These are phyloP conservation scores for Podospora pseudopauciseta DNA, from an alignment of 495 filamentous ascomycete genomes.

Conservation along the genomic window DNA sequence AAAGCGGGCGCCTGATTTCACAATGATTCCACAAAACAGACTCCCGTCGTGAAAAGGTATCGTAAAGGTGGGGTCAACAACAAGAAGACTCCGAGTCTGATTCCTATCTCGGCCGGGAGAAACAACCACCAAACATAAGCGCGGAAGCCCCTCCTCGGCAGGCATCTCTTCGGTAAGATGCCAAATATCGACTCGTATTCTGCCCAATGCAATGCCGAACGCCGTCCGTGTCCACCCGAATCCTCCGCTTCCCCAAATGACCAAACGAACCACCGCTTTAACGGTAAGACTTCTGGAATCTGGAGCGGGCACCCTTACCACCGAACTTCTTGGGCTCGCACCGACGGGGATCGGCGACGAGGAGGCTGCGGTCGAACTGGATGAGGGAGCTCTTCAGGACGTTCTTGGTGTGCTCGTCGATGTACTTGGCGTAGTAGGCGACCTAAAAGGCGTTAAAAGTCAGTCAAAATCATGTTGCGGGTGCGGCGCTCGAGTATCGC, in stretches of 20 bases:
- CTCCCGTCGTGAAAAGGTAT: conserved; percentile 18
- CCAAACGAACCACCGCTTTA: conserved; percentile 42
- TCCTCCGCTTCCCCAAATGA: conserved; percentile 27
- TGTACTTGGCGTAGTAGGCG: conserved; percentile 99
- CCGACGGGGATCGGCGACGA: conserved; percentile 95
- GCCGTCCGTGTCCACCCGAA: conserved; percentile 37
- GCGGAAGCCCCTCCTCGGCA: conserved; percentile 22
- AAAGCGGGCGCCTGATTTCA: conserved; percentile 16
- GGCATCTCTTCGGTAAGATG: conserved; percentile 25
- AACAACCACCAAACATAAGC: neutral
- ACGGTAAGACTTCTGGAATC: conserved; percentile 89
- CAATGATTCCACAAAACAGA: conserved; percentile 18
- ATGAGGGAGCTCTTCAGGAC: conserved; percentile 90
- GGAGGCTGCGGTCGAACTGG: conserved; percentile 91
- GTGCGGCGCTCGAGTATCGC: neutral
- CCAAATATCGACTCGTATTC: conserved; percentile 29
- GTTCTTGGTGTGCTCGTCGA: conserved; percentile 99
- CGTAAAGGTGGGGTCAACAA: conserved; percentile 18
- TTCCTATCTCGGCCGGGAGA: conserved; percentile 33
- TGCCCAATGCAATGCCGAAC: conserved; percentile 41
- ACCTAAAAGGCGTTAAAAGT: conserved; percentile 38
- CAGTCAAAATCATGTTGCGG: conserved; percentile 16
- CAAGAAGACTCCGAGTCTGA: conserved; percentile 29
- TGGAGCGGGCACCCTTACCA: conserved; percentile 87
- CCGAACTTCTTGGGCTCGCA: conserved; percentile 92